Conservation (phyloP, 2,329 filamentous ascomycete species). For the Diplodia sapinea region DNA sequence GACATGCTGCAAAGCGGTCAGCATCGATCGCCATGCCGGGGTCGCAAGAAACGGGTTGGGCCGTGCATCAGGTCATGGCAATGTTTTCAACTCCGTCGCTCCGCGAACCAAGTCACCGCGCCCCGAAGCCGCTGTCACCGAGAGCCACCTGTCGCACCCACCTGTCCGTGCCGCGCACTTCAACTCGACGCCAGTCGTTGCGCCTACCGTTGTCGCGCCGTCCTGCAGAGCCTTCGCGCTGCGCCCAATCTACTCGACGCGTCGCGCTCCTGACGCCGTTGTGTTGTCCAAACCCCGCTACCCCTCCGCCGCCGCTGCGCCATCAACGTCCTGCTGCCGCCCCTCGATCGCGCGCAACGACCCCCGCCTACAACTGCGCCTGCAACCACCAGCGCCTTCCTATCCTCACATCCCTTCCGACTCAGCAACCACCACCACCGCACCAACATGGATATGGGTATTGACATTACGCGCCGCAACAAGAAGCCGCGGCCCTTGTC, state of each 20-base stretch:
- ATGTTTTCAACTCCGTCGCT: slow-evolving; percentile 26
- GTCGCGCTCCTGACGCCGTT: slow-evolving; percentile 15
- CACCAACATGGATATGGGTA: slow-evolving; percentile 56
- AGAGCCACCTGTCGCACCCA: slow-evolving; percentile 27
- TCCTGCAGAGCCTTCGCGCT: neutral
- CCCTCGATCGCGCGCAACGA: slow-evolving; percentile 12
- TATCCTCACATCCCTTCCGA: neutral
- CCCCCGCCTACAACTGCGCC: neutral
- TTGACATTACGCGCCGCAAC: slow-evolving; percentile 86
- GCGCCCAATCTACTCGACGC: slow-evolving; percentile 20
- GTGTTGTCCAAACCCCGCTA: slow-evolving; percentile 20
- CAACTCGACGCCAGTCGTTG: neutral
- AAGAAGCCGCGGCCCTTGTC: slow-evolving; percentile 79
- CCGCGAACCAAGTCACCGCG: slow-evolving; percentile 25
- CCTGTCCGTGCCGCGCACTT: slow-evolving; percentile 6
- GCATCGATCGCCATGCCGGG: slow-evolving; percentile 25
- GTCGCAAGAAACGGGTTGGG: slow-evolving; percentile 7
- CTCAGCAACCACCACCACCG: neutral
- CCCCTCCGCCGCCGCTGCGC: slow-evolving; percentile 19
- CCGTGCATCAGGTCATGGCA: slow-evolving; percentile 14
- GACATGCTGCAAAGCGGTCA: neutral
- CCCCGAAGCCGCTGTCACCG: slow-evolving; percentile 16
- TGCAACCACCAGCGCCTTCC: neutral
- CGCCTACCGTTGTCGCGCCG: slow-evolving; percentile 23
- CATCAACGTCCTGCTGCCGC: slow-evolving; percentile 4